A percentile compares a stretch with the other conserved stretches of the same genome.
These are phyloP conservation scores for Cinnamomum chago DNA, from an alignment of 164 flowering plant species.

Conservation along the genomic window DNA sequence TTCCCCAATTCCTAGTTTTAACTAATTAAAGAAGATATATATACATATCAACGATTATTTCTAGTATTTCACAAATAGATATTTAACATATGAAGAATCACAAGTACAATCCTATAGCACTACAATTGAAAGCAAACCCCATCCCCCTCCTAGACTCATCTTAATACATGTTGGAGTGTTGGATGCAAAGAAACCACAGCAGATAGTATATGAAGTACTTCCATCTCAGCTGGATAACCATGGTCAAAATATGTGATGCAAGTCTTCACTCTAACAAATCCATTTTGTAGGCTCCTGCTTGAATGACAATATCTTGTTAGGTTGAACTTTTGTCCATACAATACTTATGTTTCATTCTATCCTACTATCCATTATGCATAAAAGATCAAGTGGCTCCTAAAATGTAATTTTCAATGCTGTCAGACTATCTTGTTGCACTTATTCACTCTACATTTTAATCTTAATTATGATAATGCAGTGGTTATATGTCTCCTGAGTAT, in stretches of 20 bases:
- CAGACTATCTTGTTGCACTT: neutral
- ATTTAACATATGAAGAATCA: neutral
- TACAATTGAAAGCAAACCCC: neutral
- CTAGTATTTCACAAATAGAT: neutral
- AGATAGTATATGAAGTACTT: no score
- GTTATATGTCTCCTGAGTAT: slow-evolving; percentile 16
- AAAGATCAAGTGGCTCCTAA: neutral
- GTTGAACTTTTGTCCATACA: neutral
- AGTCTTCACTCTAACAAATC: no score
- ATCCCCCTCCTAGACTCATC: neutral
- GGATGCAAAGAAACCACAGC: neutral
- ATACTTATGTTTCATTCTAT: neutral
- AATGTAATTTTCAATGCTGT: neutral
- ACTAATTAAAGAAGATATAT: no score
- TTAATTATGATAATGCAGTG: slow-evolving; percentile 6
- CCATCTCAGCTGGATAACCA: no score
- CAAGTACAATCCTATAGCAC: neutral
- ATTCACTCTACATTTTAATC: neutral
- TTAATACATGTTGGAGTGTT: neutral
- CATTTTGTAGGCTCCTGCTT: neutral
- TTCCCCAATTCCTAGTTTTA: neutral
- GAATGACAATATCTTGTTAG: neutral
- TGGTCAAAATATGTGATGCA: no score
- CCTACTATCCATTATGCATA: neutral
- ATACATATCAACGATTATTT: neutral